phyloP scores from a whole-genome alignment of 768 basidiomycete species.

The Russula earlei region DNA sequence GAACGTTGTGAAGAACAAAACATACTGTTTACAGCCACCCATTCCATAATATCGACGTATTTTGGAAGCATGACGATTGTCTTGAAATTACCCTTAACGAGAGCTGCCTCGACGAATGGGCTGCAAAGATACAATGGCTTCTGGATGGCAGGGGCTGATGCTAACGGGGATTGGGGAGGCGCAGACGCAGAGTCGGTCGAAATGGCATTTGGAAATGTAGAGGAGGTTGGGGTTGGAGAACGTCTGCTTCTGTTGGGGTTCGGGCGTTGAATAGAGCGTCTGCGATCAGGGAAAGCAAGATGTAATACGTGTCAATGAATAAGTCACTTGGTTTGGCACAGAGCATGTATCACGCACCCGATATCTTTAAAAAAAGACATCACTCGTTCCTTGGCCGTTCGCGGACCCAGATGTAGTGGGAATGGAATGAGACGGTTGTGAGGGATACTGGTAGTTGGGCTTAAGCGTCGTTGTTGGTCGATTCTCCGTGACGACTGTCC shows the following conservation, averaged over 20 bases:
- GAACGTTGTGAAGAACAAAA: slow-evolving; percentile 25
- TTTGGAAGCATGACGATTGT: slow-evolving; percentile 95
- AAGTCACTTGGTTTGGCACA: neutral
- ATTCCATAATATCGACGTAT: slow-evolving; percentile 92
- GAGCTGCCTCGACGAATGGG: slow-evolving; percentile 89
- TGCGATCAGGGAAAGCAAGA: slow-evolving; percentile 22
- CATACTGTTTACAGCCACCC: slow-evolving; percentile 89
- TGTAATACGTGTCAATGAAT: neutral
- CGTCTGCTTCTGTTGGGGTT: slow-evolving; percentile 57
- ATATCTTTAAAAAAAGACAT: slow-evolving; percentile 85
- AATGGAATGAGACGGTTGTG: neutral
- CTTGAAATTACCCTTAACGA: slow-evolving; percentile 98
- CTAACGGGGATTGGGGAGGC: slow-evolving; percentile 31
- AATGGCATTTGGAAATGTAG: slow-evolving; percentile 37
- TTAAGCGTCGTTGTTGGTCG: neutral
- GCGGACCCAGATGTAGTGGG: neutral
- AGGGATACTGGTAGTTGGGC: neutral
- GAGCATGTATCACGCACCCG: slow-evolving; percentile 39
- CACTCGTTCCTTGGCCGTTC: neutral
- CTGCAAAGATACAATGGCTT: slow-evolving; percentile 87
- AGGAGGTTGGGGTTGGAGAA: slow-evolving; percentile 66
- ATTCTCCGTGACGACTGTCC: slow-evolving; percentile 15
- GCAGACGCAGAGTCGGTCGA: slow-evolving; percentile 30
- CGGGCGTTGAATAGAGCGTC: slow-evolving; percentile 67
- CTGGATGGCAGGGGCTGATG: slow-evolving; percentile 32